These are phyloP conservation scores for Beauveria scarabaeidicola DNA, from an alignment of 2,329 filamentous ascomycete species.

Conservation along the genomic window DNA sequence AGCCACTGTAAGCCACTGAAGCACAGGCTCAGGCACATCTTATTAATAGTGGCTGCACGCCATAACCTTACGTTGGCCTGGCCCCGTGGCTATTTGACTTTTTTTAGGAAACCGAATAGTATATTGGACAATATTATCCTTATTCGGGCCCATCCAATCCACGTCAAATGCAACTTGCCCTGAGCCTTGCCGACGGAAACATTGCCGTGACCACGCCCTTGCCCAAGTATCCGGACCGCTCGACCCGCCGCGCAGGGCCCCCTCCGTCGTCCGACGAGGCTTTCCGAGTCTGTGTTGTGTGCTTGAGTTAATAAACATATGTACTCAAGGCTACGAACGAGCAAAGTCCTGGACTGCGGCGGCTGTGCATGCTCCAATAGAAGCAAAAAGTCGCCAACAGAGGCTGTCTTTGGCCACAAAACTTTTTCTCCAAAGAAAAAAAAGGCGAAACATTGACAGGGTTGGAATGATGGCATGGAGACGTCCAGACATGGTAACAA, in stretches of 20 bases:
- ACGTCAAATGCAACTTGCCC: background rate
- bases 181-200: background rate
- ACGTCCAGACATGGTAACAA: background rate
- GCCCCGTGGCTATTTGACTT: background rate
- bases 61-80: background rate
- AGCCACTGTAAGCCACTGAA: background rate
- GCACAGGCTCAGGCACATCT: background rate
- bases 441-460: background rate
- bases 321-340: too few species aligned
- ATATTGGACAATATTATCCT: too few species aligned
- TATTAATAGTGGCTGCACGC: background rate
- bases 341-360: background rate
- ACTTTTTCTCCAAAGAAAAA: too few species aligned
- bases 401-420: too few species aligned
- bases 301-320: too few species aligned
- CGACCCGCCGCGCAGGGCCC: background rate
- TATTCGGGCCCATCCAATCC: background rate
- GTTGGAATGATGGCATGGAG: background rate
- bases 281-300: background rate
- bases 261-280: background rate
- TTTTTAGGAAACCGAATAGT: background rate
- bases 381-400: too few species aligned
- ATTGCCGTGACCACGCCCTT: background rate
- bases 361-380: background rate
- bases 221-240: background rate